A percentile compares a stretch with the other conserved stretches of the same genome.
Evolutionary conservation across 2,329 filamentous ascomycete species (phyloP).

Genomic region (Scytalidium sp.): DNA sequence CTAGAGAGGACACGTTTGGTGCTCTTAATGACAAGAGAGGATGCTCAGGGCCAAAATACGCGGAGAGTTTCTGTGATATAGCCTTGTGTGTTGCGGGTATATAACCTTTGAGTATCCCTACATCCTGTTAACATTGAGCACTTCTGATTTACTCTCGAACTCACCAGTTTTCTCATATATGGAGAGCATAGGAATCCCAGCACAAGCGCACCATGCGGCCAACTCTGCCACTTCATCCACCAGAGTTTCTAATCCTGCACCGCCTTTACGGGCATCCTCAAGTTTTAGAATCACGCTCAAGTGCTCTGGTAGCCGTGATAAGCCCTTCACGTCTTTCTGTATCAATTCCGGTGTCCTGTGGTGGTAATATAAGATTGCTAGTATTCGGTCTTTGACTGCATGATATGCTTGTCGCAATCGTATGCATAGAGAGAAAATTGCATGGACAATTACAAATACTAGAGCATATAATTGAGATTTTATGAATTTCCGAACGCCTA

Average conservation of each 20-base stretch:
- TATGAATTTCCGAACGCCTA: slow-evolving; percentile 61
- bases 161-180: slow-evolving; percentile 89
- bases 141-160: slow-evolving; percentile 18
- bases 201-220: slow-evolving; percentile 87
- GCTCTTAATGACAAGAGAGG: slow-evolving; percentile 71
- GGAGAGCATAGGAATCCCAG: slow-evolving; percentile 82
- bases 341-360: slow-evolving; percentile 94
- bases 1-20: slow-evolving; percentile 63
- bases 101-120: slow-evolving; percentile 85
- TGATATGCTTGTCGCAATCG: slow-evolving; percentile 78
- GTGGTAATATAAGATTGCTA: slow-evolving; percentile 88
- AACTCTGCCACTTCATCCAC: slow-evolving; percentile 91
- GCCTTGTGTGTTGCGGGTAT: slow-evolving; percentile 80
- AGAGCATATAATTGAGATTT: slow-evolving; percentile 61
- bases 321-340: slow-evolving; percentile 73
- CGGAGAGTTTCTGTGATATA: slow-evolving; percentile 74
- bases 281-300: slow-evolving; percentile 81
- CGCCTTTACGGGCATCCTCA: slow-evolving; percentile 65
- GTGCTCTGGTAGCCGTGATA: slow-evolving; percentile 77
- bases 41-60: slow-evolving; percentile 79
- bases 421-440: slow-evolving; percentile 85
- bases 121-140: slow-evolving; percentile 11
- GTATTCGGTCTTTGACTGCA: slow-evolving; percentile 70
- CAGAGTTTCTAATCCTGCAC: slow-evolving; percentile 75
- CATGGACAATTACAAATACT: slow-evolving; percentile 69